phyloP scores from a whole-genome alignment of 2,329 filamentous ascomycete genomes.

The Fusarium xylarioides region DNA sequence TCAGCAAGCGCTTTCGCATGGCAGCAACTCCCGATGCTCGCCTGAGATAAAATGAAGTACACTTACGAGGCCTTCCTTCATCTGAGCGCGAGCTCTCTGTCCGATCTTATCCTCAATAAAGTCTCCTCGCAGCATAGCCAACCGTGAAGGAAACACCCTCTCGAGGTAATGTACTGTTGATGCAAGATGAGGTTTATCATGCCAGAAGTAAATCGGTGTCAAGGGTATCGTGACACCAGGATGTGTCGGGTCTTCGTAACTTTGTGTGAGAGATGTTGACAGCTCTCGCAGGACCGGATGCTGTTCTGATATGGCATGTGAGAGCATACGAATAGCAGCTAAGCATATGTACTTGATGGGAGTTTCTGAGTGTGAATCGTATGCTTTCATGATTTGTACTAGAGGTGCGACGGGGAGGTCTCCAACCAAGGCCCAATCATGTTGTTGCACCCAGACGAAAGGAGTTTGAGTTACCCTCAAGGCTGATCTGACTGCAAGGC shows the following conservation, averaged over 20 bases:
- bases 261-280: slow-evolving; percentile 53
- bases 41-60: accelerated
- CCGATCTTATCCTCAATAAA: slow-evolving; percentile 67
- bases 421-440: slow-evolving; percentile 62
- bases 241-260: slow-evolving; percentile 45
- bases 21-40: accelerated
- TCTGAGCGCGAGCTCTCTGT: slow-evolving; percentile 63
- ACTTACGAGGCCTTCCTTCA: slow-evolving; percentile 58
- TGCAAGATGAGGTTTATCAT: slow-evolving; percentile 65
- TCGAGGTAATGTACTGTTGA: slow-evolving; percentile 59
- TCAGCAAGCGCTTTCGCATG: background rate
- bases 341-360: slow-evolving; percentile 64
- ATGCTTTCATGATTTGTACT: slow-evolving; percentile 56
- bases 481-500: slow-evolving; percentile 62
- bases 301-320: slow-evolving; percentile 56
- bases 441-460: slow-evolving; percentile 67
- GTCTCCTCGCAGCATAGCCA: slow-evolving; percentile 60
- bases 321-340: slow-evolving; percentile 60
- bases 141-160: slow-evolving; percentile 58
- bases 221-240: slow-evolving; percentile 50
- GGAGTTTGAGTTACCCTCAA: slow-evolving; percentile 57
- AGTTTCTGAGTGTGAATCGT: slow-evolving; percentile 39
- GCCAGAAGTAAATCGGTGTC: slow-evolving; percentile 67
- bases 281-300: slow-evolving; percentile 53
- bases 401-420: slow-evolving; percentile 56